Percentiles rank a stretch among this genome's conserved stretches.
These are phyloP conservation scores for Umbellularia californica DNA, from an alignment of 164 flowering plant genomes.

Conservation along the genomic window DNA sequence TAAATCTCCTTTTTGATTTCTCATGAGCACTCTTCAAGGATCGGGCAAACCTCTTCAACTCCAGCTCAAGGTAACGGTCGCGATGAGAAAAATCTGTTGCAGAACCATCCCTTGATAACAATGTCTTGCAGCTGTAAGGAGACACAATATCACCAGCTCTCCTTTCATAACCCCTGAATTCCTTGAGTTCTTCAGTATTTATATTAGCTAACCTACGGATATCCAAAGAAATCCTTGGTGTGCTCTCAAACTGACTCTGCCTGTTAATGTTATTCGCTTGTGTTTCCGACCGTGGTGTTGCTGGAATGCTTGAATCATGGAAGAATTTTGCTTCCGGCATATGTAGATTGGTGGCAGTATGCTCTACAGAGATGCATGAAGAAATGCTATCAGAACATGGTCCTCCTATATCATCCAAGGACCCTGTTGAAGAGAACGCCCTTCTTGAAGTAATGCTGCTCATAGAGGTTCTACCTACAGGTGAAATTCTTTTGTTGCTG, in stretches of 20 bases:
- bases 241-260: constrained; percentile 11
- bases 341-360: neutral
- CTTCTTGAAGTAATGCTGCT: constrained; percentile 9
- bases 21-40: constrained; percentile 38
- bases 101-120: constrained; percentile 17
- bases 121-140: constrained; percentile 13
- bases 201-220: constrained; percentile 22
- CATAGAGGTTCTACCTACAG: constrained; percentile 14
- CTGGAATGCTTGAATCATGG: neutral
- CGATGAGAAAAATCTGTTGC: constrained; percentile 11
- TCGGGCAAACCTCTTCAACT: constrained; percentile 60
- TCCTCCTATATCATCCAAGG: constrained; percentile 23
- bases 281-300: constrained; percentile 13
- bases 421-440: constrained; percentile 10
- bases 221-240: constrained; percentile 34
- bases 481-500: constrained; percentile 13
- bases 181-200: constrained; percentile 21
- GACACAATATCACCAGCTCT: constrained; percentile 28
- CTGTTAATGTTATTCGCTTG: constrained; percentile 6
- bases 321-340: neutral
- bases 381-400: constrained; percentile 20
- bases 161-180: constrained; percentile 13
- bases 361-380: constrained; percentile 15
- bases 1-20: constrained; percentile 20
- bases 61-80: constrained; percentile 24